These are phyloP conservation scores for Urochloa ruziziensis DNA, from an alignment of 176 grass and related monocot genomes.

Conservation along the genomic window DNA sequence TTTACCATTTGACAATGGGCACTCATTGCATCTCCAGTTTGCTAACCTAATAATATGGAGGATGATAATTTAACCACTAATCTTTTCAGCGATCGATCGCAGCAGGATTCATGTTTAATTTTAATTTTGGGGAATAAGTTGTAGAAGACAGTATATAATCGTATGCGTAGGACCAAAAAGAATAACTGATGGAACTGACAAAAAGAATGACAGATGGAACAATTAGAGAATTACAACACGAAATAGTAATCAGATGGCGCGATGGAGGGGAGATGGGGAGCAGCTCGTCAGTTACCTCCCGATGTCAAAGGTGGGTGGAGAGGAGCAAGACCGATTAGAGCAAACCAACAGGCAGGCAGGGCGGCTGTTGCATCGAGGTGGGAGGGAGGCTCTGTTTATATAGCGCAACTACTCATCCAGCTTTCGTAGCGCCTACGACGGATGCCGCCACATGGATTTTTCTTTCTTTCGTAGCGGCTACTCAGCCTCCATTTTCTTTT, in stretches of 20 bases:
- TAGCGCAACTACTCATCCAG: not conserved
- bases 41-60: not conserved
- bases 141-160: too few relatives aligned
- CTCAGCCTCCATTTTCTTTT: not conserved
- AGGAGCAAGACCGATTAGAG: not conserved
- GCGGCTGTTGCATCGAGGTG: not conserved
- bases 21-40: not conserved
- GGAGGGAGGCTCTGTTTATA: not conserved
- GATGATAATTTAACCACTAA: not conserved
- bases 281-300: not conserved
- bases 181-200: too few relatives aligned
- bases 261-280: not conserved
- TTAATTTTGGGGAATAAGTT: too few relatives aligned
- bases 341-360: not conserved
- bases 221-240: too few relatives aligned
- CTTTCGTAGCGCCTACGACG: not conserved
- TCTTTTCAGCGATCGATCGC: not conserved
- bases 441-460: not conserved
- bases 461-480: not conserved
- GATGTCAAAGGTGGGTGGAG: not conserved
- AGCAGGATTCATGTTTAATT: too few relatives aligned
- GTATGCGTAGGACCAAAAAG: too few relatives aligned
- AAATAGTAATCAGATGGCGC: not conserved
- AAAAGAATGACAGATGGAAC: too few relatives aligned
- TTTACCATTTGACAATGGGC: not conserved